Conservation (phyloP, 2,329 filamentous ascomycete species). For the Whalleya microplaca region DNA sequence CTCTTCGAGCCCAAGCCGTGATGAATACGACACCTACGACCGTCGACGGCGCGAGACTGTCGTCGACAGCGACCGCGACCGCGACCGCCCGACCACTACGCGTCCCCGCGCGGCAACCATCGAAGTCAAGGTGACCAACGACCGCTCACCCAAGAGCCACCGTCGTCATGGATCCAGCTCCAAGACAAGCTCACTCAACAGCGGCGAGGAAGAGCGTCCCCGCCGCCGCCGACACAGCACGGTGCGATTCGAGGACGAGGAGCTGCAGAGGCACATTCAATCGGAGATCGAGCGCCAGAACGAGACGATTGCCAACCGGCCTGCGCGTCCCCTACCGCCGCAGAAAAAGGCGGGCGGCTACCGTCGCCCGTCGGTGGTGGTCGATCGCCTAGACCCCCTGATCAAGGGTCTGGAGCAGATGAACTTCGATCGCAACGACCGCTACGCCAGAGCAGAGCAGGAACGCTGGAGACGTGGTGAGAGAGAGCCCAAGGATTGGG, state of each 20-base stretch:
- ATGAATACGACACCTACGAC: conserved; percentile 16
- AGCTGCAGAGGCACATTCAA: conserved; percentile 35
- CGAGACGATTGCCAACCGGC: conserved; percentile 45
- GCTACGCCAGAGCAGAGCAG: conserved; percentile 22
- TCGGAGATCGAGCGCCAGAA: conserved; percentile 47
- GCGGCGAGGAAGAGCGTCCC: conserved; percentile 31
- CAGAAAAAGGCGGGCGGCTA: no score
- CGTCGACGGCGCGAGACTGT: conserved; percentile 26
- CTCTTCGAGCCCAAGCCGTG: conserved; percentile 43
- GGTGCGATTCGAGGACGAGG: conserved; percentile 34
- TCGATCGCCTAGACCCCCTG: conserved; percentile 25
- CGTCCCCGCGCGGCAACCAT: conserved; percentile 34
- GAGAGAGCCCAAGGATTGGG: conserved; percentile 30
- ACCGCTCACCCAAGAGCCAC: conserved; percentile 37
- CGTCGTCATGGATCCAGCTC: conserved; percentile 39
- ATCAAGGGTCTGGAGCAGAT: conserved; percentile 36
- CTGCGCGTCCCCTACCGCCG: conserved; percentile 31
- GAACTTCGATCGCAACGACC: conserved; percentile 29
- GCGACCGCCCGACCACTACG: conserved; percentile 21
- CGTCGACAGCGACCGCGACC: conserved; percentile 26
- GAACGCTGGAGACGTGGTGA: conserved; percentile 35
- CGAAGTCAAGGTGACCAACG: conserved; percentile 44
- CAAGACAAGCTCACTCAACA: conserved; percentile 37
- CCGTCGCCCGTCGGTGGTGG: conserved; percentile 39
- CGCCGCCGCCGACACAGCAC: conserved; percentile 33